A percentile compares a stretch with the other conserved stretches of the same genome.
phyloP scores from a whole-genome alignment of 306 rosid species.

The Glycine soja region DNA sequence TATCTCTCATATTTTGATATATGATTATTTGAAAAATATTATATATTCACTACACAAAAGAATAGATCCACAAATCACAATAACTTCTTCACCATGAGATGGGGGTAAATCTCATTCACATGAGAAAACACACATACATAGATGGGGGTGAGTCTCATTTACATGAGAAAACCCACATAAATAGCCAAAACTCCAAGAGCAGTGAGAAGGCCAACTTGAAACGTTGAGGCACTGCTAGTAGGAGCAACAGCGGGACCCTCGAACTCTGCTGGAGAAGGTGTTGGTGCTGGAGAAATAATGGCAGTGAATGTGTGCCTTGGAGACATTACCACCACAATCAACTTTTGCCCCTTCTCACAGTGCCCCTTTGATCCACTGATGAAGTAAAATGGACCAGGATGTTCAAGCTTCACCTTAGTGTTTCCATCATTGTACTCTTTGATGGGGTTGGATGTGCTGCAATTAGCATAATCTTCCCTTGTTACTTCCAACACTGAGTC shows the following conservation, averaged over 20 bases:
- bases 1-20: no score
- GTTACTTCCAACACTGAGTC: conserved; percentile 84
- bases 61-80: no score
- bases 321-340: conserved; percentile 73
- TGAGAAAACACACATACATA: no score
- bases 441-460: conserved; percentile 63
- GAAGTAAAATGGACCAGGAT: conserved; percentile 78
- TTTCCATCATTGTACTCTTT: conserved; percentile 64
- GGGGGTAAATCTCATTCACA: no score
- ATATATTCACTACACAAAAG: no score
- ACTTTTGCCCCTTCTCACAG: conserved; percentile 85
- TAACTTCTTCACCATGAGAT: no score
- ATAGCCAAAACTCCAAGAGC: conserved; percentile 55
- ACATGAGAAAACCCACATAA: conserved; percentile 54
- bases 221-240: conserved; percentile 61
- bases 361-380: conserved; percentile 81
- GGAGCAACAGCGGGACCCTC: conserved; percentile 84
- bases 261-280: conserved; percentile 70
- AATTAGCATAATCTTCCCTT: conserved; percentile 63
- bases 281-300: conserved; percentile 74
- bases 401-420: conserved; percentile 71
- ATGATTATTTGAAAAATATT: no score
- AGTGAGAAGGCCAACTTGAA: conserved; percentile 51
- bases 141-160: conserved; percentile 31
- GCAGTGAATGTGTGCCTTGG: conserved; percentile 51